Base-by-base conservation (phyloP, 495 filamentous ascomycete genomes). In the Aspergillus kassunensis region DNA sequence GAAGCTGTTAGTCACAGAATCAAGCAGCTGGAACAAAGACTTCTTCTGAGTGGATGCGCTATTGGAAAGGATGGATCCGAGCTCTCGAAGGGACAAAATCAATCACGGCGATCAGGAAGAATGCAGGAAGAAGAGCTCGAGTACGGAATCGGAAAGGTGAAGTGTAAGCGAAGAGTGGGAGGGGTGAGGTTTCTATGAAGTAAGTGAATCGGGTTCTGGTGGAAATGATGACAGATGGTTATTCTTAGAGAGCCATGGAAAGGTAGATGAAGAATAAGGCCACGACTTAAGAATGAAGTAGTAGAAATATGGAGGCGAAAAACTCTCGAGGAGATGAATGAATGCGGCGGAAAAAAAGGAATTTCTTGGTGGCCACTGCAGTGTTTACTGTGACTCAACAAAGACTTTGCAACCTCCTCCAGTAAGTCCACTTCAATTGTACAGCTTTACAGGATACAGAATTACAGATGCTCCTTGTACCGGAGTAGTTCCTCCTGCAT, bases 1-100 rank as follows among this genome's bases (percentile, higher is more conserved):
- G 52, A 70, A 72, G 62, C 64, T 74, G 68, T 75, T 75, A 75
- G 72, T 75, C 71, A 75, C 68, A 62, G 67, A 69, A 31, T 63
- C 52, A 43, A 33, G 47, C 53, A 49, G 57, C 59, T 59, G 56
- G 58, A 57, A 49, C 62, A 49, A 53, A 43, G 33, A 49, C 53
- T 55, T 47, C 45, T 44, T 46, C 54, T 49, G 48, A 56, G 55
- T 63, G 62, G 52, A 45, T 56, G 61, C 59, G 35, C 66, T 66
- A 60, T 69, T 55, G 59, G 29, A 45, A 33, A 35, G 6, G 24
- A 49, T 36, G 31, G 27, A n/a, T 34, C 18, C 43, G 43, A 36
- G n/a, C n/a, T n/a, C n/a, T n/a, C n/a, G n/a, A 25, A 35, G 30
- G 37, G 40, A 30, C 31, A 51, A 27, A 39, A 23, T 25, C 15